phyloP scores from a whole-genome alignment of 1,139 yeast species.

The Pichia inconspicua region DNA sequence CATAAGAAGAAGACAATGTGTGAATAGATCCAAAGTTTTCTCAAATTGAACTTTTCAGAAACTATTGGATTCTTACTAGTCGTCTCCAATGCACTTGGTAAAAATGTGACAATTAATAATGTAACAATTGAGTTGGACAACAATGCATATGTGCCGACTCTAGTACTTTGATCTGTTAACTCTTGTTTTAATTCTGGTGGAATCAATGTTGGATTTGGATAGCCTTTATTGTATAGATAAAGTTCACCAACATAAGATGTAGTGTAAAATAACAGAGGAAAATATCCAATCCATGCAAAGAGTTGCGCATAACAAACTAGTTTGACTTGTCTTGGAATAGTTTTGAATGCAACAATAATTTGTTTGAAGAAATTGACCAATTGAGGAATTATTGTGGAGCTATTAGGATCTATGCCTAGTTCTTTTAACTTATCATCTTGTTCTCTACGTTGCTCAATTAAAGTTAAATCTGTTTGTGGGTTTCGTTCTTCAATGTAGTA shows the following conservation, averaged over 20 bases:
- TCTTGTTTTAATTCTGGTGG: slow-evolving; percentile 34
- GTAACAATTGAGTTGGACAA: slow-evolving; percentile 37
- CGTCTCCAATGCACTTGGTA: slow-evolving; percentile 31
- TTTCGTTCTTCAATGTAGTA: slow-evolving; percentile 35
- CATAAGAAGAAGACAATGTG: slow-evolving; percentile 35
- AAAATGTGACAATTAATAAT: slow-evolving; percentile 31
- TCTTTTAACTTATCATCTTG: slow-evolving; percentile 26
- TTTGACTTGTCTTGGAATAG: slow-evolving; percentile 36
- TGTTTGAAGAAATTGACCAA: slow-evolving; percentile 29
- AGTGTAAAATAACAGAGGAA: slow-evolving; percentile 42
- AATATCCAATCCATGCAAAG: slow-evolving; percentile 47
- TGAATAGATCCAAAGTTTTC: slow-evolving; percentile 35
- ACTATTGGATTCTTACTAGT: slow-evolving; percentile 3
- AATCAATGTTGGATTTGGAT: slow-evolving; percentile 31
- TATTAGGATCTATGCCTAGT: slow-evolving; percentile 28
- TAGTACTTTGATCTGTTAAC: slow-evolving; percentile 32
- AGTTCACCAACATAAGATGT: slow-evolving; percentile 44
- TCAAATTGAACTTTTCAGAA: slow-evolving; percentile 19
- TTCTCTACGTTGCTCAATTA: slow-evolving; percentile 30
- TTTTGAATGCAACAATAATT: slow-evolving; percentile 33
- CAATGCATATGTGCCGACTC: slow-evolving; percentile 39
- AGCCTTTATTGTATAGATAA: slow-evolving; percentile 31
- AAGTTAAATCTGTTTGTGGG: slow-evolving; percentile 35
- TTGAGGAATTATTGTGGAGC: slow-evolving; percentile 18
- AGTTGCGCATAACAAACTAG: slow-evolving; percentile 39